Percentiles rank a stretch among this genome's conserved stretches.
These are phyloP conservation scores for Agroathelia rolfsii DNA, from an alignment of 1,284 basidiomycete genomes.

Conservation along the genomic window DNA sequence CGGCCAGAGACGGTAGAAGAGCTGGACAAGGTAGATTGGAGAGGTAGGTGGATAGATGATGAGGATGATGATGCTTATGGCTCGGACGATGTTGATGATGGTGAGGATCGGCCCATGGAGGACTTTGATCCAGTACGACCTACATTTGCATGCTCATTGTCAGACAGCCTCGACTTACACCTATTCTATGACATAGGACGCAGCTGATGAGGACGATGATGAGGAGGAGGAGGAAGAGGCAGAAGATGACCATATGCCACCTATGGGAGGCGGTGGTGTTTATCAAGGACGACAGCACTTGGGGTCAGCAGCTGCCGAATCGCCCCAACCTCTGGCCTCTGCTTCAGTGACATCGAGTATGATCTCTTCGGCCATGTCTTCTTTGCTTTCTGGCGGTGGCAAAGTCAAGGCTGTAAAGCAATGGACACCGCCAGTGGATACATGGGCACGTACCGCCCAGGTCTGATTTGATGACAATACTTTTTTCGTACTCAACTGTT, in stretches of 20 bases:
- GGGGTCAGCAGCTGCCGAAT: constrained; percentile 22
- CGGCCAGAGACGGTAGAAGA: constrained; percentile 75
- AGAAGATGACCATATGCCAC: constrained; percentile 38
- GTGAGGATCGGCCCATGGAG: constrained; percentile 67
- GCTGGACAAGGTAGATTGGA: constrained; percentile 79
- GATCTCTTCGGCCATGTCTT: constrained; percentile 5
- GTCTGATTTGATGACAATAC: constrained; percentile 17
- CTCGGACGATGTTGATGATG: constrained; percentile 52
- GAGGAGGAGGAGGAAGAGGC: constrained; percentile 49
- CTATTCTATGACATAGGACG: constrained; percentile 29
- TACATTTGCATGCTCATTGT: constrained; percentile 7
- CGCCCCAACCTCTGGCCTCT: constrained; percentile 24
- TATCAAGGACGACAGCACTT: constrained; percentile 21
- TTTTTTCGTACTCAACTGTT: constrained; percentile 7
- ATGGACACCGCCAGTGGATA: constrained; percentile 27
- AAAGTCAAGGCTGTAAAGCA: constrained; percentile 41
- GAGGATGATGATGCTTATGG: constrained; percentile 57
- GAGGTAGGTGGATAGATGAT: constrained; percentile 78
- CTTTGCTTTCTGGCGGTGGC: constrained; percentile 21
- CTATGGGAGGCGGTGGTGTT: constrained; percentile 35
- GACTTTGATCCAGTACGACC: constrained; percentile 68
- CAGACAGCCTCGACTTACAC: constrained; percentile 4
- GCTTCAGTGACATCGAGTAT: constrained; percentile 14
- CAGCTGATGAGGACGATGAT: constrained; percentile 52
- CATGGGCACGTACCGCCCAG: constrained; percentile 27